Evolutionary conservation across 805 yeast genomes (phyloP), one percentile per base, ranked within the genome.

Genomic region (Cyberlindnera lachancei): DNA sequence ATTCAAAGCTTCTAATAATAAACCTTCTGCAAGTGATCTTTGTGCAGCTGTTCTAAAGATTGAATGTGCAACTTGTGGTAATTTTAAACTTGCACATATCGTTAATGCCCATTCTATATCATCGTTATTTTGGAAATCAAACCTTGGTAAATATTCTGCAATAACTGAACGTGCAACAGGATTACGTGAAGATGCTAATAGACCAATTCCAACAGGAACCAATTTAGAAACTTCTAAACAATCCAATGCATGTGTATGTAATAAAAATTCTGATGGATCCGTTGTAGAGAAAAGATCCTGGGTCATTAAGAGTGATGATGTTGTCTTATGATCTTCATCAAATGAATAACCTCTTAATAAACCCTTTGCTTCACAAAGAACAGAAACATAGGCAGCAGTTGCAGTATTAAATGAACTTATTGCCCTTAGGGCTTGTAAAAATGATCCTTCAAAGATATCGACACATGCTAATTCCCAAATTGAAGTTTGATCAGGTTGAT

Each of bases 41-140:
- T 52, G 56, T 4, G 48, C 56, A 14, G 53, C 55, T 21, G 34
- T 52, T 16, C 55, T 38, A 52, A 70, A 78, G 4, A 82, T 59
- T 20, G 66, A 61, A 36, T 66, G 65, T 0, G 82, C 74, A 10
- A 82, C 75, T 7, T 66, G 57, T n/a, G 74, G 64, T 25, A 81
- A 52, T 44, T 70, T 72, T 51, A 81, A 62, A 44, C 77, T 68
- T 10, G 87, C 82, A 58, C 90, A 80, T 5, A 82, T 62, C 3
- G 84, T 71, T 31, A 82, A 58, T 27, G 79, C 70, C 90, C 90
- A 82, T 53, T 82, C 92, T 39, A 79, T 64, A 50, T 82, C 94
- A 50, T 81, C 88, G 48, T 77, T 79, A 7, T 78, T 76, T 33
- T 67, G 58, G 46, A 75, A 76, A 27, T 75, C 64, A 48, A 63